Conservation (phyloP, 176 grass and related monocot species). For the sorghum (Sorghum bicolor) region DNA sequence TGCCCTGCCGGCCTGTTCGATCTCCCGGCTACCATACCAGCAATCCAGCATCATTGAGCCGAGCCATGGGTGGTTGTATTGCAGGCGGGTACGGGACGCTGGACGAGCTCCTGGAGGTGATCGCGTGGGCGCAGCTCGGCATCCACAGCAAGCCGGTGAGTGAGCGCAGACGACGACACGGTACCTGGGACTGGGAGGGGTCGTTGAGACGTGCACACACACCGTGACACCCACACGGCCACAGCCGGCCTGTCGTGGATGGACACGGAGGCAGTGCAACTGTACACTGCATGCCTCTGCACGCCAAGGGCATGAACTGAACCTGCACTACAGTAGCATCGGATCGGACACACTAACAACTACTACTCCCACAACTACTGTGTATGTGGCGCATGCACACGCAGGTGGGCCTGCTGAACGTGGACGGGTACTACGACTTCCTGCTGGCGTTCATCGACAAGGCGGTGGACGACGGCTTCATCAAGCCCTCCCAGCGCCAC, state of each 20-base stretch:
- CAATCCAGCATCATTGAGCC: too few species aligned
- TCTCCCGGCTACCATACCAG: too few species aligned
- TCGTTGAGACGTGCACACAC: too few species aligned
- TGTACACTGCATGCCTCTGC: not conserved
- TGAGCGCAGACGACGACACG: not conserved
- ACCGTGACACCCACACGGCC: too few species aligned
- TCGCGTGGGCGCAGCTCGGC: conserved; percentile 93
- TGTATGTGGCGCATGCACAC: not conserved
- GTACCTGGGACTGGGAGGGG: too few species aligned
- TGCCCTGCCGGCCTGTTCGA: too few species aligned
- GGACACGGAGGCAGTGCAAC: not conserved
- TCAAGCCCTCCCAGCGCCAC: conserved; percentile 70
- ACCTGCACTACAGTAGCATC: too few species aligned
- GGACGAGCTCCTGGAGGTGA: conserved; percentile 93
- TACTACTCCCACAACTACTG: too few species aligned
- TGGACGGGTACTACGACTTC: conserved; percentile 93
- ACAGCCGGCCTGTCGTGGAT: not conserved
- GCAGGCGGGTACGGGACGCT: conserved; percentile 91
- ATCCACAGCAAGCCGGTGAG: conserved; percentile 96
- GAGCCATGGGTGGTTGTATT: not conserved
- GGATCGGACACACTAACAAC: too few species aligned
- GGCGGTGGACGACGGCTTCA: conserved; percentile 96
- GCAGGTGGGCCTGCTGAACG: conserved; percentile 91
- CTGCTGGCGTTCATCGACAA: conserved; percentile 95
- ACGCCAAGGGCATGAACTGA: not conserved